Percentiles rank a stretch among this genome's conserved stretches.
Evolutionary conservation across 208 protist species (phyloP).

Genomic region (Naegleria lovaniensis): DNA sequence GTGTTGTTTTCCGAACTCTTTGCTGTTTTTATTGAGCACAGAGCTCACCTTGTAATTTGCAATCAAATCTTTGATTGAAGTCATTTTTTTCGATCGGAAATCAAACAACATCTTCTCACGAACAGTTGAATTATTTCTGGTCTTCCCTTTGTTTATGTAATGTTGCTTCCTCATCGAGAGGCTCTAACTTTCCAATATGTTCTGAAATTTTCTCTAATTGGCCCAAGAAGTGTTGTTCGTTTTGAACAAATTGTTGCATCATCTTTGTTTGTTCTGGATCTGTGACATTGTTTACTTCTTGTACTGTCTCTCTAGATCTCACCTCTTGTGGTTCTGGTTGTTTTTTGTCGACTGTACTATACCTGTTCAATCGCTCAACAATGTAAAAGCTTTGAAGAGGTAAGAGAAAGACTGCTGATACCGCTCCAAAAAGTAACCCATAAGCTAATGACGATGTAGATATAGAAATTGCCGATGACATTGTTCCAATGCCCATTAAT

Average conservation of each 20-base stretch:
- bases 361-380: neutral
- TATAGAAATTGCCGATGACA: neutral
- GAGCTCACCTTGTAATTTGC: conserved; percentile 34
- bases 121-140: neutral
- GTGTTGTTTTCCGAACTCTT: conserved; percentile 42
- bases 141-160: neutral
- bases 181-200: neutral
- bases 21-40: conserved; percentile 42
- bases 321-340: neutral
- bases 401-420: neutral
- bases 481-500: neutral
- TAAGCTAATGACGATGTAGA: neutral
- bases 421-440: neutral
- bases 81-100: neutral
- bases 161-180: neutral
- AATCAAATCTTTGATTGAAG: neutral
- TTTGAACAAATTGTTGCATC: neutral
- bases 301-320: too few species aligned
- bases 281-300: too few species aligned
- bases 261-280: neutral
- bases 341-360: neutral
- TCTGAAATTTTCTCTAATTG: neutral
- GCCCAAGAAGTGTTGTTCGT: neutral
- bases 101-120: too few species aligned
- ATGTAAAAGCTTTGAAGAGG: neutral